A percentile compares a stretch with the other conserved stretches of the same genome.
These are phyloP conservation scores for Ustilago lituana DNA, from an alignment of 1,284 basidiomycete species.

Conservation along the genomic window DNA sequence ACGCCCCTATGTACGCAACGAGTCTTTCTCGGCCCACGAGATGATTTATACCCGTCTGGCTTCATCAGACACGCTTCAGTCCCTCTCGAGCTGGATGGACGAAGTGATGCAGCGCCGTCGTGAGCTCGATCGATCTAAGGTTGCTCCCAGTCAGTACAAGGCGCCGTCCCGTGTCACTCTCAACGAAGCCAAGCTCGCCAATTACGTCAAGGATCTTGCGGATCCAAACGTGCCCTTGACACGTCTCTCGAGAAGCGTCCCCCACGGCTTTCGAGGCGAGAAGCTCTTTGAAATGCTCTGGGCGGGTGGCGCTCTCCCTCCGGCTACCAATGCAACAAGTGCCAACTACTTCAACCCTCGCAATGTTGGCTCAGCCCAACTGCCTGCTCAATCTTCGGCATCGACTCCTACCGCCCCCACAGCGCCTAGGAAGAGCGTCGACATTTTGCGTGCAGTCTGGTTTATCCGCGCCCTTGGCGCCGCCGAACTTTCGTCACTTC, in stretches of 20 bases:
- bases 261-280: conserved; percentile 90
- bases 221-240: conserved; percentile 86
- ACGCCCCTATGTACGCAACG: conserved; percentile 67
- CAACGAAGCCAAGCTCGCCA: conserved; percentile 84
- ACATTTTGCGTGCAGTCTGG: conserved; percentile 89
- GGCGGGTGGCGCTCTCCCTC: conserved; percentile 62
- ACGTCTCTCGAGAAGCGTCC: conserved; percentile 86
- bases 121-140: conserved; percentile 18
- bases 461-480: conserved; percentile 93
- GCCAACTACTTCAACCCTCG: conserved; percentile 18
- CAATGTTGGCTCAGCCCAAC: conserved; percentile 4
- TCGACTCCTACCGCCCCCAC: conserved; percentile 66
- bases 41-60: conserved; percentile 71
- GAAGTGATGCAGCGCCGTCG: conserved; percentile 46
- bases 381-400: not conserved
- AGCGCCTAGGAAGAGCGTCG: conserved; percentile 74
- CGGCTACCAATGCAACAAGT: conserved; percentile 7
- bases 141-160: conserved; percentile 37
- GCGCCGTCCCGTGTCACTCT: conserved; percentile 77
- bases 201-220: conserved; percentile 91
- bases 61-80: conserved; percentile 35
- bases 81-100: conserved; percentile 48
- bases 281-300: conserved; percentile 90
- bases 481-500: conserved; percentile 76
- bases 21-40: conserved; percentile 72